Percentiles rank a stretch among this genome's conserved stretches.
Evolutionary conservation across 2,329 filamentous ascomycete genomes (phyloP).

Genomic region (Knoxdaviesia capensis): DNA sequence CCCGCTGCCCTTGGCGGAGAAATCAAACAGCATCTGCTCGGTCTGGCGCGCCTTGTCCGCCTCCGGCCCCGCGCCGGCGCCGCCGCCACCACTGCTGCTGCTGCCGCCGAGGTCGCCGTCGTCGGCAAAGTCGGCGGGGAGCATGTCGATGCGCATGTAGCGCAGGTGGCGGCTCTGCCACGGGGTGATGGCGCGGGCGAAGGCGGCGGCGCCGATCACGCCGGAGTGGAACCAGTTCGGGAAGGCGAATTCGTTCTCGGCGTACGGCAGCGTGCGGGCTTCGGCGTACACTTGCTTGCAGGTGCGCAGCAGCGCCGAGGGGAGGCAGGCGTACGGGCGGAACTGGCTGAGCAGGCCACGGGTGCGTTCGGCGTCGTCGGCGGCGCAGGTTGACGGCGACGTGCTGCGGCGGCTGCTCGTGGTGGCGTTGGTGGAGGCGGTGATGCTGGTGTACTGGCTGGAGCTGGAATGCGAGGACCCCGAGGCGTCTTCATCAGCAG

Average conservation of each 20-base stretch:
- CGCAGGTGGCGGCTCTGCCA: slow-evolving; percentile 23
- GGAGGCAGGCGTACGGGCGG: slow-evolving; percentile 18
- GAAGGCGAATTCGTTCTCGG: slow-evolving; percentile 24
- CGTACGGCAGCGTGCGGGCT: slow-evolving; percentile 18
- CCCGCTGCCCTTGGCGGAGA: no score
- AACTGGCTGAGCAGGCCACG: slow-evolving; percentile 12
- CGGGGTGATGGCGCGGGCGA: slow-evolving; percentile 12
- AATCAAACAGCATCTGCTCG: no score
- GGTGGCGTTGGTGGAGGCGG: no score
- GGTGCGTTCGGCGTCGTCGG: background rate
- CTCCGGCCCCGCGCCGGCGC: background rate
- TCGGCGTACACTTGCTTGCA: slow-evolving; percentile 22
- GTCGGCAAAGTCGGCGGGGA: slow-evolving; percentile 15
- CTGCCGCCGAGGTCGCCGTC: slow-evolving; percentile 2
- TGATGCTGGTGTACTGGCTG: no score
- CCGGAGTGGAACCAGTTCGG: slow-evolving; percentile 24
- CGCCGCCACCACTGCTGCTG: background rate
- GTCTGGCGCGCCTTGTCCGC: background rate
- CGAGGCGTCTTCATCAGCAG: no score
- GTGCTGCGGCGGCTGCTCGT: no score
- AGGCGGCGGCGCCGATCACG: slow-evolving; percentile 17
- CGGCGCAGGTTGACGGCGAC: no score
- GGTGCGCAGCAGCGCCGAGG: slow-evolving; percentile 17
- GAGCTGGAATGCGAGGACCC: no score
- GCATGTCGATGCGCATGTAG: slow-evolving; percentile 19